Percentiles rank a stretch among this genome's conserved stretches.
Conservation (phyloP, 2,329 filamentous ascomycete species). For the Penicillium sp. region DNA sequence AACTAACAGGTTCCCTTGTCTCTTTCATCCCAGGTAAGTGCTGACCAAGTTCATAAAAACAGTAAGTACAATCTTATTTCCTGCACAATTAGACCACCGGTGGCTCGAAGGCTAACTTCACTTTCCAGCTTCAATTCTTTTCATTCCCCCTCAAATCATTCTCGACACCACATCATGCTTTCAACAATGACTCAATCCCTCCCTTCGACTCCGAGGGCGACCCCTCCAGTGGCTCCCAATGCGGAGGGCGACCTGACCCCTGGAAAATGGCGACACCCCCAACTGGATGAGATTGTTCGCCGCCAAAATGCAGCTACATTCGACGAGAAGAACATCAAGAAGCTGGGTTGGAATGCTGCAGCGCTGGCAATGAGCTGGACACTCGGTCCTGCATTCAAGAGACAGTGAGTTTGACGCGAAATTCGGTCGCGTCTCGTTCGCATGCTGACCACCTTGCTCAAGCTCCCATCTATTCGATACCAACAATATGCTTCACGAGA, state of each 20-base stretch:
- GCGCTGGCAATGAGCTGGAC: conserved; percentile 52
- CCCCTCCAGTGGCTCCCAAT: conserved; percentile 26
- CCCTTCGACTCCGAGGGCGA: conserved; percentile 44
- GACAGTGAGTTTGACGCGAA: conserved; percentile 32
- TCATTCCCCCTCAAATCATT: neutral
- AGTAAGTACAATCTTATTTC: conserved; percentile 1
- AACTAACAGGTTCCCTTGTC: conserved; percentile 3
- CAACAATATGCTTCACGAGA: conserved; percentile 42
- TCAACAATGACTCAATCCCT: conserved; percentile 36
- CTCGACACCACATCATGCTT: neutral
- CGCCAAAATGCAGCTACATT: conserved; percentile 77
- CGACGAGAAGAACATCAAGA: conserved; percentile 68
- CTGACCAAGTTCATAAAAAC: neutral
- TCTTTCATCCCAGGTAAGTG: neutral
- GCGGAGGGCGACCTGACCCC: conserved; percentile 45
- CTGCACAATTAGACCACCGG: neutral
- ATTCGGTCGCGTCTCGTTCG: neutral
- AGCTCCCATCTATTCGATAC: conserved; percentile 32
- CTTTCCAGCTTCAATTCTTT: conserved; percentile 3
- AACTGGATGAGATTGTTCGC: conserved; percentile 77
- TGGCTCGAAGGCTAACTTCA: neutral
- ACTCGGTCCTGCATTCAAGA: conserved; percentile 39
- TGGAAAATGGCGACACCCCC: conserved; percentile 87
- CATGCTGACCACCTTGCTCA: conserved; percentile 13
- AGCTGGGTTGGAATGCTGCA: conserved; percentile 63